Base-by-base conservation (phyloP, 768 basidiomycete genomes). In the Pleurotus eryngii region DNA sequence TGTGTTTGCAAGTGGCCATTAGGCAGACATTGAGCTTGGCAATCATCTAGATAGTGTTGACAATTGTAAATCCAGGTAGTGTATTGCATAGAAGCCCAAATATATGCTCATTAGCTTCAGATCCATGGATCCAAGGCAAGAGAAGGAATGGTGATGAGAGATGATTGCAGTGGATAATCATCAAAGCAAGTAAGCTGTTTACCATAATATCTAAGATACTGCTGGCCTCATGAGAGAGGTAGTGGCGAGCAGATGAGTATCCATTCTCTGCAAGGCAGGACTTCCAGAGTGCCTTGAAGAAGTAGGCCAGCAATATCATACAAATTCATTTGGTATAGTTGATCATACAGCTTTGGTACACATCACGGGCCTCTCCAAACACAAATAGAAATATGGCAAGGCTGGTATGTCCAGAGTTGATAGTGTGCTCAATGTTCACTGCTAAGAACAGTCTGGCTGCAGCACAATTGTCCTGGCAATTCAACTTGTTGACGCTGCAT, bases 311-410 rank as follows among this genome's bases (percentile, higher is more conserved):
- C 3, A 67, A 18, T 12, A 54, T 60, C 53, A 68, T 62, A 27
- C 60, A 57, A 39, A 67, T 57, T n/a, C 63, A 58, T 20, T 60
- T 48, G 18, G 26, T 4, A 49, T 66, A 64, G 3, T 51, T 2
- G 12, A 71, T 64, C 3, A 14, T n/a, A 0, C 60, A 62, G 38
- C 64, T 70, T 51, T 71, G 70, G 22, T 63, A 71, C 1, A 67
- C 63, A 55, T 71, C 68, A n/a, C 65, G 38, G 2, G 69, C 42
- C 40, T 71, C 68, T 17, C 69, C 68, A 35, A 66, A 60, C 18
- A 74, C 58, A 46, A 74, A 75, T 0, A 73, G 61, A 47, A 68
- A 74, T 15, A 65, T 58, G 15, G 65, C 58, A 1, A 61, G 48
- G 1, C 65, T 65, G 1, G 56, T 15, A 6, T 59, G 65, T 46